Conservation (phyloP, 441 rosid genomes). For the Manihot esculenta region DNA sequence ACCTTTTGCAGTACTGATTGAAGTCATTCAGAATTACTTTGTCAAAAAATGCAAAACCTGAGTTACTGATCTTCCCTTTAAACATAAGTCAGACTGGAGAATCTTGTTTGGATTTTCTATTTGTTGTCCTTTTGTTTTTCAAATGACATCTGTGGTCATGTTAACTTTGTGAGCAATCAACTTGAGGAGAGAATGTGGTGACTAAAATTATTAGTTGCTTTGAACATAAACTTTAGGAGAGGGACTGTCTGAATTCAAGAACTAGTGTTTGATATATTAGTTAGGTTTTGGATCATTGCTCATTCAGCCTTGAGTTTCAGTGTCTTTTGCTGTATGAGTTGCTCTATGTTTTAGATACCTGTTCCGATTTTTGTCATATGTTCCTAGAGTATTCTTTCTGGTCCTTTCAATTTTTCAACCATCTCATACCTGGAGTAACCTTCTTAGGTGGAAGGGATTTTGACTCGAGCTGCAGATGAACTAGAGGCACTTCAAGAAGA, state of each 20-base stretch:
- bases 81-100: background rate
- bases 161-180: background rate
- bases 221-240: background rate
- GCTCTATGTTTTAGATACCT: background rate
- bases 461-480: conserved; percentile 79
- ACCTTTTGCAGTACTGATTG: background rate
- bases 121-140: background rate
- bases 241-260: background rate
- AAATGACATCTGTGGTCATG: background rate
- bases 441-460: conserved; percentile 77
- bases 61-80: background rate
- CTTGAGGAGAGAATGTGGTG: background rate
- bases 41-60: background rate
- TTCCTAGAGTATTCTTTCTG: background rate
- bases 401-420: background rate
- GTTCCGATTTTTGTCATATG: background rate
- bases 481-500: conserved; percentile 88
- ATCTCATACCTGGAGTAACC: conserved; percentile 14
- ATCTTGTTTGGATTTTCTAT: background rate
- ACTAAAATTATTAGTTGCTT: background rate
- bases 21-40: background rate
- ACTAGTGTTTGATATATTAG: background rate
- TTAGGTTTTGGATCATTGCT: background rate
- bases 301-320: background rate
- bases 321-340: conserved; percentile 3